Evolutionary conservation across 108 stramenopile species (phyloP).

Genomic region (Pseudonitzschia multistriata): DNA sequence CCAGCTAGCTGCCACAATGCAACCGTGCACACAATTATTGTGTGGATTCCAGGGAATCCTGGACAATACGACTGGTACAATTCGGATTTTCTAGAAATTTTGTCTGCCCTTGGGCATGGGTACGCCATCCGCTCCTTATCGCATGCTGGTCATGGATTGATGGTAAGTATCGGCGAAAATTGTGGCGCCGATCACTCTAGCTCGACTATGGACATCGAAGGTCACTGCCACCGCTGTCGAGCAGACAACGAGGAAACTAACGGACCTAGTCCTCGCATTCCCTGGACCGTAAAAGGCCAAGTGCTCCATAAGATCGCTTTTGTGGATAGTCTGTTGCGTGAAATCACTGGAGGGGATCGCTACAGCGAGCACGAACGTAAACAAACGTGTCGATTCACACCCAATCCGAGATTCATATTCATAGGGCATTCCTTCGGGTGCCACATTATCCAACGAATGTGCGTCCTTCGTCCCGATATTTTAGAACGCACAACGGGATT

Average conservation of each 20-base stretch:
- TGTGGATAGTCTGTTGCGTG: constrained; percentile 46
- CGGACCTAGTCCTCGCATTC: constrained; percentile 23
- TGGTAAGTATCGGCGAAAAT: not conserved
- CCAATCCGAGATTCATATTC: constrained; percentile 56
- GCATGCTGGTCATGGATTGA: constrained; percentile 72
- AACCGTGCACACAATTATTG: constrained; percentile 45
- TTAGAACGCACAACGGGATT: constrained; percentile 45
- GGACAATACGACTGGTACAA: constrained; percentile 72
- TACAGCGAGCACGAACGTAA: not conserved
- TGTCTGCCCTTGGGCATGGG: constrained; percentile 53
- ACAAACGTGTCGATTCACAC: not conserved
- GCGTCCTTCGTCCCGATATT: constrained; percentile 53
- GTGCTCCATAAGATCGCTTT: constrained; percentile 68
- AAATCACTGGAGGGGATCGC: not conserved
- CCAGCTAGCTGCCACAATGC: not conserved
- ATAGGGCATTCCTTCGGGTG: constrained; percentile 80
- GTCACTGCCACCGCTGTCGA: not conserved
- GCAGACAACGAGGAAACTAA: not conserved
- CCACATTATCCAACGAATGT: constrained; percentile 64
- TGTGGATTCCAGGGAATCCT: constrained; percentile 85
- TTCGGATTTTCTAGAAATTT: constrained; percentile 30
- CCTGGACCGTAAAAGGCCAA: constrained; percentile 82
- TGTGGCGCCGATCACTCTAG: not conserved
- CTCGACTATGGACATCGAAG: not conserved
- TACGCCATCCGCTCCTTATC: constrained; percentile 57